Evolutionary conservation across 1,284 basidiomycete species (phyloP).

Genomic region (Tylopilus sp.): DNA sequence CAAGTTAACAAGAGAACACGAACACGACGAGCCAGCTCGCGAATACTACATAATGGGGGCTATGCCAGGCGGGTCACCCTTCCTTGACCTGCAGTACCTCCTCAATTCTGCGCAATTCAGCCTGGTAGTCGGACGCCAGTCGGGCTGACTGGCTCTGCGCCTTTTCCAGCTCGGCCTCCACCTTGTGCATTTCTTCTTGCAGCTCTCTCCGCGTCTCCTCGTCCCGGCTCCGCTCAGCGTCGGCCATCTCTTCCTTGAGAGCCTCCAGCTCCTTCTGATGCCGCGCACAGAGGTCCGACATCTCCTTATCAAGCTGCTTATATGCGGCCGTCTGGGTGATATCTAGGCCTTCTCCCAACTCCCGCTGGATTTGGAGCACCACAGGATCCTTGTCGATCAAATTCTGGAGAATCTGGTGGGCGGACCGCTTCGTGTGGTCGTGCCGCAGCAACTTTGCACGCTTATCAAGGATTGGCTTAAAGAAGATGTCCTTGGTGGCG

Average conservation of each 20-base stretch:
- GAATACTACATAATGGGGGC: constrained; percentile 26
- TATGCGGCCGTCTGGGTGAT: constrained; percentile 39
- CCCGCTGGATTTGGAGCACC: constrained; percentile 42
- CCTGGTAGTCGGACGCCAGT: constrained; percentile 37
- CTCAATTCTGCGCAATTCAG: constrained; percentile 36
- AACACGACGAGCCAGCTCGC: constrained; percentile 28
- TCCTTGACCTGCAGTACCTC: constrained; percentile 36
- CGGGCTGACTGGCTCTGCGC: constrained; percentile 30
- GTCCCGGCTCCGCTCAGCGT: constrained; percentile 32
- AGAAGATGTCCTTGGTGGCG: constrained; percentile 41
- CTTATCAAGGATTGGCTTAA: constrained; percentile 40
- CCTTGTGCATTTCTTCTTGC: constrained; percentile 30
- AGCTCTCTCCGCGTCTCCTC: constrained; percentile 33
- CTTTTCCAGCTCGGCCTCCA: constrained; percentile 30
- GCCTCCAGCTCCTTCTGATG: constrained; percentile 40
- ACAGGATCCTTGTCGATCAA: constrained; percentile 36
- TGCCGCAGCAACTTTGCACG: constrained; percentile 41
- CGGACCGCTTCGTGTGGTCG: constrained; percentile 35
- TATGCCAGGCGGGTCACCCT: constrained; percentile 21
- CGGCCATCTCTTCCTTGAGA: constrained; percentile 29
- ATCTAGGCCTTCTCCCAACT: constrained; percentile 39
- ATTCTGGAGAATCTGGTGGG: constrained; percentile 37
- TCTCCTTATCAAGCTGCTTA: constrained; percentile 34
- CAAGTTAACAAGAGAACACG: constrained; percentile 5
- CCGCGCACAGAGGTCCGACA: constrained; percentile 35